phyloP scores from a whole-genome alignment of 257 asterid genomes.

The Scutellaria galericulata region DNA sequence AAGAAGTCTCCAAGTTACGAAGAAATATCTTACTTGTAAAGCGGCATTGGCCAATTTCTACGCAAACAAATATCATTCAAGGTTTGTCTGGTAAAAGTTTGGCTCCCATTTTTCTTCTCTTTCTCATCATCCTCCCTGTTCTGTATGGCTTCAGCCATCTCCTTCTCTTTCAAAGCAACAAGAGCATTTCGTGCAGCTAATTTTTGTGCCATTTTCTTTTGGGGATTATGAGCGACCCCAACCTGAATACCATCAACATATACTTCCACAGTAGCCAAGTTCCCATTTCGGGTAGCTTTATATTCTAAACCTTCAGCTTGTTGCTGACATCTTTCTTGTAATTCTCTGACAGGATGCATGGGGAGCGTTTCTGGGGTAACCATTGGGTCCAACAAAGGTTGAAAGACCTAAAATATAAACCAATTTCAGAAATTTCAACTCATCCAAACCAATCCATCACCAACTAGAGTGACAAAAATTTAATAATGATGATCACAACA shows the following conservation, averaged over 20 bases:
- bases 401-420: constrained; percentile 67
- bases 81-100: constrained; percentile 90
- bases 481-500: neutral
- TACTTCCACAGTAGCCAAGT: constrained; percentile 90
- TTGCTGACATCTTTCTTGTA: constrained; percentile 98
- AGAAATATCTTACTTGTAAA: constrained; percentile 60
- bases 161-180: constrained; percentile 80
- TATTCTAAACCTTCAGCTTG: constrained; percentile 97
- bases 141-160: constrained; percentile 62
- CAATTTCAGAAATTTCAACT: constrained; percentile 19
- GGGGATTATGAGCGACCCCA: constrained; percentile 87
- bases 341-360: constrained; percentile 96
- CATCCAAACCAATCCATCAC: constrained; percentile 14
- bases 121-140: constrained; percentile 57
- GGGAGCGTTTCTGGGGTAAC: constrained; percentile 99
- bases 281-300: constrained; percentile 82
- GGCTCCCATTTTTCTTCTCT: constrained; percentile 75
- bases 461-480: neutral
- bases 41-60: constrained; percentile 98
- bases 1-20: no score
- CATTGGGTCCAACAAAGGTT: constrained; percentile 90
- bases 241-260: constrained; percentile 88
- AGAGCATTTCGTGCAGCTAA: constrained; percentile 98
- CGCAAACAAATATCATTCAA: constrained; percentile 92
- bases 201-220: constrained; percentile 98